Evolutionary conservation across 2,329 filamentous ascomycete species (phyloP).

Genomic region (Penicillium capsulatum): DNA sequence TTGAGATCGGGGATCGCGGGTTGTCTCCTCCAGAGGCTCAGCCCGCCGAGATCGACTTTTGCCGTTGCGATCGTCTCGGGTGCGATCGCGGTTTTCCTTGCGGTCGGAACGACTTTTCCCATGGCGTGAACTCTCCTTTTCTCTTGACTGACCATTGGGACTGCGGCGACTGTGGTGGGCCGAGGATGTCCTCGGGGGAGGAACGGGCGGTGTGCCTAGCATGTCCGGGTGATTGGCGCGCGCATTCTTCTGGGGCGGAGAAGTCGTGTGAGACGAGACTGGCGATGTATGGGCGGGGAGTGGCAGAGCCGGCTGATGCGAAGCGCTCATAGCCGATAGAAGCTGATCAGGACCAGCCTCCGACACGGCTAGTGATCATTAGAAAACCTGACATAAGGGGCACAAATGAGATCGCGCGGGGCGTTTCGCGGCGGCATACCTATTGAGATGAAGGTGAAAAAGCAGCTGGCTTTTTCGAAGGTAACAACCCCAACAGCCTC

Average conservation of each 20-base stretch:
- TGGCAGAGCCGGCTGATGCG: constrained; percentile 43
- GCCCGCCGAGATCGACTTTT: constrained; percentile 37
- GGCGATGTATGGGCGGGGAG: constrained; percentile 43
- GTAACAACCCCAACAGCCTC: constrained; percentile 23
- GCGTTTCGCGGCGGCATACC: constrained; percentile 55
- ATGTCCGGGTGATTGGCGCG: constrained; percentile 43
- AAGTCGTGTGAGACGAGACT: constrained; percentile 31
- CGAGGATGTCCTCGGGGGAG: constrained; percentile 78
- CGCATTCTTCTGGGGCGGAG: constrained; percentile 30
- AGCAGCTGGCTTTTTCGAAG: constrained; percentile 18
- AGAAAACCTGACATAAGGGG: constrained; percentile 29
- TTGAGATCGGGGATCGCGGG: constrained; percentile 28
- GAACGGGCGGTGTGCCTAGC: constrained; percentile 61
- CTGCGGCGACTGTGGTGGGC: constrained; percentile 52
- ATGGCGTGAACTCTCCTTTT: constrained; percentile 40
- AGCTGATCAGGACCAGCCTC: constrained; percentile 30
- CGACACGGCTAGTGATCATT: constrained; percentile 28
- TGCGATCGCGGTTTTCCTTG: constrained; percentile 36
- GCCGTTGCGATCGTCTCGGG: constrained; percentile 39
- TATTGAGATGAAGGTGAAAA: constrained; percentile 34
- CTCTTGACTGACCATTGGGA: constrained; percentile 36
- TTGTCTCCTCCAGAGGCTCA: constrained; percentile 40
- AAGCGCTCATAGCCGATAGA: constrained; percentile 43
- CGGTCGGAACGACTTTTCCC: constrained; percentile 38
- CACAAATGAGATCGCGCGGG: too few relatives aligned